Evolutionary conservation across 805 yeast genomes (phyloP).

Genomic region (Starmerella bombi): DNA sequence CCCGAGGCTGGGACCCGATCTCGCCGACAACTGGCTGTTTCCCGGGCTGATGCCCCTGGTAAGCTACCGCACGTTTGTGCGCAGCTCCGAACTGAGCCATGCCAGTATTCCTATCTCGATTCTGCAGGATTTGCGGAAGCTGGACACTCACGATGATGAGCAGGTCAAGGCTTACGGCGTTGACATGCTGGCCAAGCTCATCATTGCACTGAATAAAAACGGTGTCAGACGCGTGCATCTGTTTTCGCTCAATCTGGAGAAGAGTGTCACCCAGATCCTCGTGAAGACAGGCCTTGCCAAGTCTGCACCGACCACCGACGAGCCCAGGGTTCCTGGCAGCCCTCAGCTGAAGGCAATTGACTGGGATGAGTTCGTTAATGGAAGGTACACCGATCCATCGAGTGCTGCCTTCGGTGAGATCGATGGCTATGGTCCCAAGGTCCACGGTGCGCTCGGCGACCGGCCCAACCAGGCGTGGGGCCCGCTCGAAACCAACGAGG

Average conservation of each 20-base stretch:
- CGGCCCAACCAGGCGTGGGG: constrained; percentile 74
- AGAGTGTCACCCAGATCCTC: constrained; percentile 76
- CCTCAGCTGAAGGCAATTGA: constrained; percentile 43
- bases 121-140: constrained; percentile 43
- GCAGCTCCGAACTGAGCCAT: constrained; percentile 90
- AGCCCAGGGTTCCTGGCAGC: constrained; percentile 8
- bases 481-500: constrained; percentile 44
- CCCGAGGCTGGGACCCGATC: constrained; percentile 43
- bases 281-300: constrained; percentile 40
- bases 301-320: neutral
- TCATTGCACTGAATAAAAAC: constrained; percentile 52
- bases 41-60: constrained; percentile 99
- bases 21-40: constrained; percentile 64
- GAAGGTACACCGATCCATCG: constrained; percentile 87
- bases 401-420: constrained; percentile 97
- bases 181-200: constrained; percentile 61
- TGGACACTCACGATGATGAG: constrained; percentile 83
- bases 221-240: constrained; percentile 77
- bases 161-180: constrained; percentile 77
- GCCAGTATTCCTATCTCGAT: constrained; percentile 67
- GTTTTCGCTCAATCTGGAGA: constrained; percentile 83
- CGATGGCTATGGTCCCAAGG: constrained; percentile 90
- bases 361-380: constrained; percentile 96
- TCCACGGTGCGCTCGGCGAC: constrained; percentile 52
- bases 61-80: constrained; percentile 75